Evolutionary conservation across 2,329 filamentous ascomycete genomes (phyloP), one percentile per base, ranked within the genome.

Genomic region (Berkeleyomyces basicola): DNA sequence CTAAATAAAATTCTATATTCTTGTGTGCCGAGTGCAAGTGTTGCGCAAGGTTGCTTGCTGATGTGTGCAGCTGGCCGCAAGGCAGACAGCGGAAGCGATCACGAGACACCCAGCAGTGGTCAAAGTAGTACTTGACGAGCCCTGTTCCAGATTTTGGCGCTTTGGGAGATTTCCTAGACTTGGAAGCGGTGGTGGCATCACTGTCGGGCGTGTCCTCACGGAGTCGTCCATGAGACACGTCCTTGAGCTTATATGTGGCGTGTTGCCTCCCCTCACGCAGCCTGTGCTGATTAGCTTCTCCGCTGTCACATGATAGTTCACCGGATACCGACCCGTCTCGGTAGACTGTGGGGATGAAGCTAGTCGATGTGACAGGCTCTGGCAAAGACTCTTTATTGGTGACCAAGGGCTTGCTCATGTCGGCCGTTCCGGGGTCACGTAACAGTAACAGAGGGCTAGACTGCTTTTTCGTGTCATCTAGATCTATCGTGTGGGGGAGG

Each of bases 231-330:
- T 81, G 79, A 69, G 78, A 83, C 14, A 84, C 71, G 10, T 78
- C 73, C 68, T 82, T 84, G 44, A 84, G 70, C 66, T 85, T 85
- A 68, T 85, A 85, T 2, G 63, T 64, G 11, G 60, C 39, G 3
- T 42, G 46, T 58, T 59, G 58, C 23, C 39, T 60, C 31, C 58
- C n/a, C 31, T 49, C 33, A 7, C 58, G 58, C 4, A 60, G 58
- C 6, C 42, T 44, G 16, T 43, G 40, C 3, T 47, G 31, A 14
- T n/a, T 44, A 11, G 43, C 31, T 10, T 49, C 58, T 9, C 47
- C 58, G 33, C 33, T 60, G 43, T 37, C 44, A 37, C 23, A 44
- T 4, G 58, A 39, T 23, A 36, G 16, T 49, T 16, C 33, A 3
- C 33, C 14, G 33, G 5, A 7, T n/a, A 36, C 33, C 4, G 51